These are phyloP conservation scores for Alternaria burnsii DNA, from an alignment of 2,329 filamentous ascomycete species.

Conservation along the genomic window DNA sequence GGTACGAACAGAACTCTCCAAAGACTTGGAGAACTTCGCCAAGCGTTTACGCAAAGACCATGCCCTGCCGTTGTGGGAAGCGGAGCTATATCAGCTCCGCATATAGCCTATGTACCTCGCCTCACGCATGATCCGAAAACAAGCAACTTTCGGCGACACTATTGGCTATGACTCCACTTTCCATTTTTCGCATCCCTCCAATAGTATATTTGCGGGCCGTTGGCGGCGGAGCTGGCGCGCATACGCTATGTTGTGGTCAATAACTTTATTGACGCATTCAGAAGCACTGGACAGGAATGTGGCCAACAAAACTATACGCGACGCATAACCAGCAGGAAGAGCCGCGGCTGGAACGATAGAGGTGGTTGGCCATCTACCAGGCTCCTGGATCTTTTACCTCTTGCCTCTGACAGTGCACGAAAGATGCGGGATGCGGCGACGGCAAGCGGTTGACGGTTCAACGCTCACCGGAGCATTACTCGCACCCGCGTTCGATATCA, in stretches of 20 bases:
- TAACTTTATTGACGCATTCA: neutral
- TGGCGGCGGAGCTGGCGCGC: constrained; percentile 8
- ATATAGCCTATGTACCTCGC: constrained; percentile 24
- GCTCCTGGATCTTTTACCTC: constrained; percentile 17
- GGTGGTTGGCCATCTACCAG: constrained; percentile 13
- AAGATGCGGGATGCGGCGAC: constrained; percentile 11
- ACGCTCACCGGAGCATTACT: constrained; percentile 23
- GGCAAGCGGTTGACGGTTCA: constrained; percentile 16
- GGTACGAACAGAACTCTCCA: neutral
- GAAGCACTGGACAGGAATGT: neutral
- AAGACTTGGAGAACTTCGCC: neutral
- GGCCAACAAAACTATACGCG: neutral
- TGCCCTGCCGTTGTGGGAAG: constrained; percentile 8
- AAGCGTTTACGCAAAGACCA: constrained; percentile 4
- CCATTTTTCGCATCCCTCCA: constrained; percentile 11
- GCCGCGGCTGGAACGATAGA: constrained; percentile 3
- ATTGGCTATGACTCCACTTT: constrained; percentile 19
- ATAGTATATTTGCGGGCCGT: constrained; percentile 8
- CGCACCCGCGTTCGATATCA: constrained; percentile 10
- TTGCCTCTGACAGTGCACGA: constrained; percentile 9
- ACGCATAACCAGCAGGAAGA: neutral
- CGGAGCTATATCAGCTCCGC: constrained; percentile 24
- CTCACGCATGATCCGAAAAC: constrained; percentile 16
- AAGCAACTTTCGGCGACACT: constrained; percentile 3
- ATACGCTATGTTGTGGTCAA: constrained; percentile 5